Evolutionary conservation across 2,329 filamentous ascomycete genomes (phyloP), one percentile per base, ranked within the genome.

Genomic region (Orbilia ellipsospora): DNA sequence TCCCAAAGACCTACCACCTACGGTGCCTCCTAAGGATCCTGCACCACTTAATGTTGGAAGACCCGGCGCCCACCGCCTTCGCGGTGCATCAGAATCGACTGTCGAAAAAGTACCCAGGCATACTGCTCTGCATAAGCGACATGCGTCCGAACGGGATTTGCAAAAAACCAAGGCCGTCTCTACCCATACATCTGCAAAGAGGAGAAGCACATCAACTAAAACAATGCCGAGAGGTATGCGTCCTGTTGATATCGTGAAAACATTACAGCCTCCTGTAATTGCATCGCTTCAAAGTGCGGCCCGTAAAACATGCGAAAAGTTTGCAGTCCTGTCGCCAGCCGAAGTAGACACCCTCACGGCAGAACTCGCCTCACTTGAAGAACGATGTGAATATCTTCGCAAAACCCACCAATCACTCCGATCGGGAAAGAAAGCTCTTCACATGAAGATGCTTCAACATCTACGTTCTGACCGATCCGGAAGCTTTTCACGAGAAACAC

Each of bases 351-450:
- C 84, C 16, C 84, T 93, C 4, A 91, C 90, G 15, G 23, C 78
- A 90, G 87, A 92, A 94, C 83, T 88, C 93, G 64, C 88, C 89
- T 59, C 88, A 87, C 70, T 85, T 94, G n/a, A 91, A 94, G 79
- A 90, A 92, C 88, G 91, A 67, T 91, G 90, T 66, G 90, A 93
- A 78, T 93, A 93, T 80, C 88, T 94, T 57, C 89, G 91, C 55
- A 90, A 88, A 76, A 94, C 91, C 0, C 92, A 93, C 82, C 90
- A 87, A 62, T 92, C 90, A 4, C 86, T 94, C 15, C 88, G 91
- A 13, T 86, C 89, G n/a, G 91, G 90, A 0, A 89, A 92, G 28
- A 90, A 91, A 78, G 92, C 91, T 80, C 86, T 94, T 2, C 92
- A 94, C 80, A 87, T 87, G 6, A 88, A 92, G 52, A 92, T 94